Evolutionary conservation across 805 yeast species (phyloP), one percentile per base, ranked within the genome.

Genomic region (Diddensiella transvaalensis): DNA sequence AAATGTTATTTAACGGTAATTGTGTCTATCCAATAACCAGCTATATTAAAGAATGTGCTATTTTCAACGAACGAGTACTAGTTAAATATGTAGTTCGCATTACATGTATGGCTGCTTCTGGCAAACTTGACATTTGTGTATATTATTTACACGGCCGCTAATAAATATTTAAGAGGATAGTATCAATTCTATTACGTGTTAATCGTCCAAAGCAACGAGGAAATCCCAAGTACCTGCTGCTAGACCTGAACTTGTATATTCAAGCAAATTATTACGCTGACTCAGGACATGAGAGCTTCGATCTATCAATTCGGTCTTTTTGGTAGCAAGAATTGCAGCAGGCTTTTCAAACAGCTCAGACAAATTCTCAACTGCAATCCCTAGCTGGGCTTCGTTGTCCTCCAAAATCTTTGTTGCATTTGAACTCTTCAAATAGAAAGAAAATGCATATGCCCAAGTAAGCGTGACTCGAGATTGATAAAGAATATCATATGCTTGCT

Each of bases 401-500:
- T 87, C 95, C 57, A 88, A 79, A 4, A 87, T 75, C 32, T 74
- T 72, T 6, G 83, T 77, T 48, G 76, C 75, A 49, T 80, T 74
- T 44, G 76, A 74, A 3, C 69, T 67, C 35, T 72, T 74, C 29
- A 88, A 70, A 62, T 82, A 87, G 60, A 69, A 91, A 10, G 87
- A 82, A 57, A 88, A 77, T 2, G 87, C 89, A 66, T 87, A 90
- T 0, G 96, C 80, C 97, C 98, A 93, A 70, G 88, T 86, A 45
- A 93, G 71, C 1, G 87, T 79, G 38, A 80, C 79, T 50, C 98
- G 73, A 4, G 95, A 86, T 49, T 74, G 75, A 24, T 82, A 71
- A 48, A 91, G 67, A 1, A 77, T 75, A 41, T 75, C 74, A 36
- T 86, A 81, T 35, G 91, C 80, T 46, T 86, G 91, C 6, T 83